These are phyloP conservation scores for Boechera stricta DNA, from an alignment of 345 rosid species.

Conservation along the genomic window DNA sequence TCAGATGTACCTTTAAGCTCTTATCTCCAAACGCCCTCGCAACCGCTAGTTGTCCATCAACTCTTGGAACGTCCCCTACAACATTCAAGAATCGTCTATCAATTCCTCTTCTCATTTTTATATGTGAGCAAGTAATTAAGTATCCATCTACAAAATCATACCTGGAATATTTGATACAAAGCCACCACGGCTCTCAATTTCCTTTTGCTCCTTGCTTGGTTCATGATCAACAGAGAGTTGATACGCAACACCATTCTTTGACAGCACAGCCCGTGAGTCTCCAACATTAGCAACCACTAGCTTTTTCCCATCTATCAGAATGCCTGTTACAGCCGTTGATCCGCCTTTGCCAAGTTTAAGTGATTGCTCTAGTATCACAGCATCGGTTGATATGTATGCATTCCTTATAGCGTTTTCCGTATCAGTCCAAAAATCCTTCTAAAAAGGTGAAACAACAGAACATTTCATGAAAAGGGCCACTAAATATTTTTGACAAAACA, in stretches of 20 bases:
- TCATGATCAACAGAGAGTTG: conserved; percentile 90
- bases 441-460: conserved; percentile 20
- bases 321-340: conserved; percentile 95
- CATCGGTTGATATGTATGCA: conserved; percentile 74
- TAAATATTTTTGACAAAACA: not conserved
- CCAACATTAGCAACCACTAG: conserved; percentile 87
- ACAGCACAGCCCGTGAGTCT: conserved; percentile 86
- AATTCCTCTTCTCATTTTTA: not conserved
- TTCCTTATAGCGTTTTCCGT: conserved; percentile 64
- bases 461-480: too few species aligned
- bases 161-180: conserved; percentile 91
- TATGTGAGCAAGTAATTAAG: not conserved
- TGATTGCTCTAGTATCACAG: conserved; percentile 61
- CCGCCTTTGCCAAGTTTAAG: conserved; percentile 82
- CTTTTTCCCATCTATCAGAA: conserved; percentile 74
- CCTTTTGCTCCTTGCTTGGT: conserved; percentile 69
- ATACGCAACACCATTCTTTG: conserved; percentile 66
- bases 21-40: conserved; percentile 93
- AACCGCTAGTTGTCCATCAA: conserved; percentile 91
- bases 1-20: conserved; percentile 83
- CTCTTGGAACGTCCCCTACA: conserved; percentile 90
- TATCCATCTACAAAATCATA: conserved; percentile 15
- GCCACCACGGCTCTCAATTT: conserved; percentile 83
- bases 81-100: conserved; percentile 6
- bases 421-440: conserved; percentile 82